Percentiles rank a stretch among this genome's conserved stretches.
Evolutionary conservation across 768 basidiomycete genomes (phyloP).

Genomic region (Tremella fuciformis): DNA sequence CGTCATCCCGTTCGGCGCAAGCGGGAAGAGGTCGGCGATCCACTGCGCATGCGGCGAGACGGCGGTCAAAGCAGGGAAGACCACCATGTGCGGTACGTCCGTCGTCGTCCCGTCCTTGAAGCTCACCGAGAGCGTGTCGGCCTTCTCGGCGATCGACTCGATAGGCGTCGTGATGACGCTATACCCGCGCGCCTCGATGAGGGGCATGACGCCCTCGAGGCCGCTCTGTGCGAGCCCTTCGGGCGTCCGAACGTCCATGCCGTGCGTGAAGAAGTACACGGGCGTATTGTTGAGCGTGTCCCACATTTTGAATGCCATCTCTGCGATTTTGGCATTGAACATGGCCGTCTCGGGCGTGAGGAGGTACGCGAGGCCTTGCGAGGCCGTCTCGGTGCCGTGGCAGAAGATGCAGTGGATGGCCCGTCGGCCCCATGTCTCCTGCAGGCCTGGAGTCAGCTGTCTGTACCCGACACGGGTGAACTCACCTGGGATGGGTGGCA

Average conservation of each 20-base stretch:
- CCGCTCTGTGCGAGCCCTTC: constrained; percentile 26
- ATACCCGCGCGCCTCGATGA: constrained; percentile 22
- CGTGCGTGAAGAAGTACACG: constrained; percentile 30
- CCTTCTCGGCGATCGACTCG: constrained; percentile 10
- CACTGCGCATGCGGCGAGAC: constrained; percentile 1
- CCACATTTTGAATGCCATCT: constrained; percentile 24
- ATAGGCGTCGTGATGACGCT: neutral
- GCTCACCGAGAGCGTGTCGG: constrained; percentile 14
- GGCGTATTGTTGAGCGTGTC: constrained; percentile 15
- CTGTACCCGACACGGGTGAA: neutral
- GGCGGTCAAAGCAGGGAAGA: constrained; percentile 19
- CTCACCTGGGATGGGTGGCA: constrained; percentile 32
- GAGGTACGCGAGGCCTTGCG: constrained; percentile 27
- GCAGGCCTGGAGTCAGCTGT: constrained; percentile 17
- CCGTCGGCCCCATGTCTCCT: constrained; percentile 33
- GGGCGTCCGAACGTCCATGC: constrained; percentile 18
- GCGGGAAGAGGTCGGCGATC: too few species aligned
- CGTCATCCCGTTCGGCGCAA: neutral
- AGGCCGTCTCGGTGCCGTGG: constrained; percentile 38
- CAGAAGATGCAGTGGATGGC: constrained; percentile 40
- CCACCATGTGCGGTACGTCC: constrained; percentile 20
- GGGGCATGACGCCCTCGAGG: constrained; percentile 14
- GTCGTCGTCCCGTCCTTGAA: constrained; percentile 16
- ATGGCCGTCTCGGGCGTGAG: constrained; percentile 9
- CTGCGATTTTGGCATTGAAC: constrained; percentile 21